A percentile compares a stretch with the other conserved stretches of the same genome.
phyloP scores from a whole-genome alignment of 2,329 filamentous ascomycete genomes.

The Colletotrichum graminicola region DNA sequence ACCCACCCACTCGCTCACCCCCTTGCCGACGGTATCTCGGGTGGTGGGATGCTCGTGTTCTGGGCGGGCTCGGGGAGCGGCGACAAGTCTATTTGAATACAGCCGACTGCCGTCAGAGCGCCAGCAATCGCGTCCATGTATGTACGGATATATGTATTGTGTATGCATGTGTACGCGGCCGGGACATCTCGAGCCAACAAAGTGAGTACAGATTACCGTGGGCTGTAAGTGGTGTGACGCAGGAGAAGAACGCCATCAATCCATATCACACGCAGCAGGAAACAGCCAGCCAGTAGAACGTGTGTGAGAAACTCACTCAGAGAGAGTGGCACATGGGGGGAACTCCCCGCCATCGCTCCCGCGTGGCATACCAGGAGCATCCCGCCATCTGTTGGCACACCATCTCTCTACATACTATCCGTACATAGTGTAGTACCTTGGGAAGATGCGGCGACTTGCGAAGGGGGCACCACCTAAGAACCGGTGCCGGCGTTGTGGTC shows the following conservation, averaged over 20 bases:
- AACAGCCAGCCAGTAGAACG: too few relatives aligned
- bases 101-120: background rate
- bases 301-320: too few relatives aligned
- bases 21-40: background rate
- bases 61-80: background rate
- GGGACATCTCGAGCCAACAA: background rate
- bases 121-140: background rate
- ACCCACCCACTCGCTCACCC: too few relatives aligned
- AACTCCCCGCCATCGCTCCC: constrained; percentile 37
- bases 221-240: background rate
- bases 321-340: background rate
- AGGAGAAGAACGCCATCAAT: background rate
- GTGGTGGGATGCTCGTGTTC: background rate
- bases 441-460: constrained; percentile 35
- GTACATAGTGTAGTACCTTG: background rate
- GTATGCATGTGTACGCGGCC: background rate
- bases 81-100: constrained; percentile 7
- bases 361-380: constrained; percentile 33
- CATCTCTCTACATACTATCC: background rate
- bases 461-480: background rate
- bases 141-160: too few relatives aligned
- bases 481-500: background rate
- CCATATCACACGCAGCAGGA: background rate
- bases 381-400: constrained; percentile 12
- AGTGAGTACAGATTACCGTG: background rate